These are phyloP conservation scores for Phytophthora cryptogea DNA, from an alignment of 352 stramenopile genomes.

Conservation along the genomic window DNA sequence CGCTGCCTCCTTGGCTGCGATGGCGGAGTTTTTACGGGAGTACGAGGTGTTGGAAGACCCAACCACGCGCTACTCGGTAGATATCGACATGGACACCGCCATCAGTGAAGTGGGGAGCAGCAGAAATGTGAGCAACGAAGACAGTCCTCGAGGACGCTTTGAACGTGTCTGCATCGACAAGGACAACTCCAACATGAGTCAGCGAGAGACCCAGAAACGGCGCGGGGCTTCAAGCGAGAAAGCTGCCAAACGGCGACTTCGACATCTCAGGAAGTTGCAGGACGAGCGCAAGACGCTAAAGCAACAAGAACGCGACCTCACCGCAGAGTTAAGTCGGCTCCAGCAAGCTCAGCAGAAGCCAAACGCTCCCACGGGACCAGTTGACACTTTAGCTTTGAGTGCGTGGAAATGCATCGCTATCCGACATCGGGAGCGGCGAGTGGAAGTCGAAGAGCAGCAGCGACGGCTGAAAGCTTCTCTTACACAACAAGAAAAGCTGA, in stretches of 20 bases:
- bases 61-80: too few relatives aligned
- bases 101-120: too few relatives aligned
- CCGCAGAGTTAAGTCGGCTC: neutral
- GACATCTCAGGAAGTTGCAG: conserved; percentile 12
- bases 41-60: neutral
- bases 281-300: conserved; percentile 7
- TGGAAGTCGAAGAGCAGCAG: conserved; percentile 12
- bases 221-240: neutral
- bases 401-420: conserved; percentile 12
- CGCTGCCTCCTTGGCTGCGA: conserved; percentile 4
- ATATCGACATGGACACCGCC: too few relatives aligned
- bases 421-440: conserved; percentile 14
- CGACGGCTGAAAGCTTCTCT: conserved; percentile 6
- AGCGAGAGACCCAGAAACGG: neutral
- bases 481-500: conserved; percentile 1
- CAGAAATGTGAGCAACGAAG: too few relatives aligned
- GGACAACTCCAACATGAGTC: too few relatives aligned
- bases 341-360: conserved; percentile 2
- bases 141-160: too few relatives aligned
- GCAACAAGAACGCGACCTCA: conserved; percentile 13
- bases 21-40: conserved; percentile 4
- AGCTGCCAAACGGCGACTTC: conserved; percentile 1
- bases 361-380: too few relatives aligned
- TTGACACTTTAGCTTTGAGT: too few relatives aligned
- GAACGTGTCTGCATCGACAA: too few relatives aligned